Evolutionary conservation across 2,329 filamentous ascomycete species (phyloP), one percentile per base, ranked within the genome.

Genomic region (Apiospora pterosperma): DNA sequence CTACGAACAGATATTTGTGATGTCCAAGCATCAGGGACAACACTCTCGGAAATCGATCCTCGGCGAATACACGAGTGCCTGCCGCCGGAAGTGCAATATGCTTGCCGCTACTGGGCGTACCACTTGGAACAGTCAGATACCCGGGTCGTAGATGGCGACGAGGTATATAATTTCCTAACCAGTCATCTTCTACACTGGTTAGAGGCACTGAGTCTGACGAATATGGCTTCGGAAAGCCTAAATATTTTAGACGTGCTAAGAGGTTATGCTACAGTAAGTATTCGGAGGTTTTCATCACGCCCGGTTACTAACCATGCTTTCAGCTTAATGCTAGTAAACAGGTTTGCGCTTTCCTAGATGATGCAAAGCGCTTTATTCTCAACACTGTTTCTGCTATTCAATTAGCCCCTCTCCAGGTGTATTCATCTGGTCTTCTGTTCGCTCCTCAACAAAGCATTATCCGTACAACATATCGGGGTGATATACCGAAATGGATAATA

Each of bases 341-440:
- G 23, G 28, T 68, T 8, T 52, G 21, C 16, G 38, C 34, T 7
- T 76, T 71, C 63, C 34, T 74, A 62, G 68, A 61, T 25, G 71
- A 77, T 61, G 65, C 69, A 39, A 65, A 69, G 59, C 71, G 72
- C 48, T 75, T 68, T 67, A 62, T 66, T 36, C 73, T 66, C 10
- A 62, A 68, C 48, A 73, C 64, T 65, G 69, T 55, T 60, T 64
- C 41, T 44, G 61, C 71, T 41, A 74, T 78, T 60, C 63, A 75
- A 62, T 39, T 65, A 11, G 64, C 73, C 3, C 71, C 75, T 36
- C 67, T 73, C n/a, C 76, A 79, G 64, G 44, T 69, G 62, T 79
- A 79, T 66, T 74, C 62, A 61, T 76, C 69, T 59, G 74, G 63
- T 31, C 73, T 70, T 41, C 66, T 69, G 60, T 78, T 79, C 66